phyloP scores from a whole-genome alignment of 2,329 filamentous ascomycete species.

The Cercospora nicotianae region DNA sequence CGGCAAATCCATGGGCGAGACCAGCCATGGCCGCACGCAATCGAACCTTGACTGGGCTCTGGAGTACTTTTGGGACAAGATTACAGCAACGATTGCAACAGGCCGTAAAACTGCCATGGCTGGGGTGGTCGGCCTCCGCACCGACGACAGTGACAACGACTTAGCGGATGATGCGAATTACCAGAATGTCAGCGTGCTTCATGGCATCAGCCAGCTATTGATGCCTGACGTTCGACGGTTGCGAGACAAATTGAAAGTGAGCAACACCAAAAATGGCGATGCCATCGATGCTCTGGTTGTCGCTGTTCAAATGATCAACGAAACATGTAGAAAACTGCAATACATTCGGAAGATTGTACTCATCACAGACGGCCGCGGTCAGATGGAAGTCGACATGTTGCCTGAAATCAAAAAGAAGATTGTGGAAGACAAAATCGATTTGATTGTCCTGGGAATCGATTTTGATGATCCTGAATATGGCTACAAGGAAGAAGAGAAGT shows the following conservation, averaged over 20 bases:
- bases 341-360: slow-evolving; percentile 78
- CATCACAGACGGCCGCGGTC: slow-evolving; percentile 75
- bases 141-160: slow-evolving; percentile 70
- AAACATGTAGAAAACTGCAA: slow-evolving; percentile 77
- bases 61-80: slow-evolving; percentile 93
- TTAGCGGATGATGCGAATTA: slow-evolving; percentile 70
- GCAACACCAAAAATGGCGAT: slow-evolving; percentile 70
- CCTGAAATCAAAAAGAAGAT: slow-evolving; percentile 71
- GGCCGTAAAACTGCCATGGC: slow-evolving; percentile 72
- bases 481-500: slow-evolving; percentile 88
- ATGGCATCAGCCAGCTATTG: slow-evolving; percentile 61
- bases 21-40: slow-evolving; percentile 67
- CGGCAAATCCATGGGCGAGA: slow-evolving; percentile 77
- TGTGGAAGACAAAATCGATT: slow-evolving; percentile 71
- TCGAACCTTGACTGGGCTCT: slow-evolving; percentile 87
- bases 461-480: slow-evolving; percentile 91
- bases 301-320: slow-evolving; percentile 81
- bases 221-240: slow-evolving; percentile 71
- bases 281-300: slow-evolving; percentile 82
- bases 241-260: slow-evolving; percentile 64
- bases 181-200: slow-evolving; percentile 74
- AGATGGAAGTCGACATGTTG: slow-evolving; percentile 70
- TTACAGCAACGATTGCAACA: slow-evolving; percentile 68
- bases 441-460: slow-evolving; percentile 82
- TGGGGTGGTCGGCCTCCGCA: slow-evolving; percentile 81